Evolutionary conservation across 306 rosid genomes (phyloP), one percentile per base, ranked within the genome.

Genomic region (Pterocarpus macrocarpus): DNA sequence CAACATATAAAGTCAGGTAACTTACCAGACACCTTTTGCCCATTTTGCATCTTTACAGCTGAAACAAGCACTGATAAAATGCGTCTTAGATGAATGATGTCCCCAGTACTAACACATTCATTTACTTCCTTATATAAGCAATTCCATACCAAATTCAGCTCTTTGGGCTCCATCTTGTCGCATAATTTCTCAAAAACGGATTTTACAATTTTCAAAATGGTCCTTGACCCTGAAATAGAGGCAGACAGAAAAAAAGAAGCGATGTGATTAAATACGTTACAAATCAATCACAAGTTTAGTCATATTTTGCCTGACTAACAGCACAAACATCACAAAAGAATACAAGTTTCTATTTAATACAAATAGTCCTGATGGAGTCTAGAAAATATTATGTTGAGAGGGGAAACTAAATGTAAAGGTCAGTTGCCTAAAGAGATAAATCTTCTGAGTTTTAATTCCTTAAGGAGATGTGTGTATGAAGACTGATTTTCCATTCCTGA

Each of bases 1-100:
- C 16, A 56, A 67, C 59, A 85, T 61, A 50, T n/a, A 30, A 81
- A 35, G 79, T 67, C 52, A 35, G 75, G 73, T 77, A 64, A 78
- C 97, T 92, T 86, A 95, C 98, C 97, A 59, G 82, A 70, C 82
- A 90, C 87, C 45, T 58, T 81, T 73, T 71, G 87, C 55, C 97
- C 94, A 50, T 85, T 87, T 69, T 85, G 86, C 32, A 81, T 44
- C 88, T 87, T 86, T 76, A 89, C 85, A 4, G 90, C 79, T 55
- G 92, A 83, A 61, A 85, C 63, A 50, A 95, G 93, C 74, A 93
- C 86, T 1, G 90, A 84, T 71, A 95, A 82, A 55, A 86, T 84
- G 73, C 14, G 49, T 73, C 80, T 81, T 73, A 91, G 71, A 77
- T 87, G 93, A 41, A 53, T 63, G 56, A 74, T 47, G 69, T 52